Evolutionary conservation across 805 yeast species (phyloP), one percentile per base, ranked within the genome.

Genomic region (Kuraishia hungarica): DNA sequence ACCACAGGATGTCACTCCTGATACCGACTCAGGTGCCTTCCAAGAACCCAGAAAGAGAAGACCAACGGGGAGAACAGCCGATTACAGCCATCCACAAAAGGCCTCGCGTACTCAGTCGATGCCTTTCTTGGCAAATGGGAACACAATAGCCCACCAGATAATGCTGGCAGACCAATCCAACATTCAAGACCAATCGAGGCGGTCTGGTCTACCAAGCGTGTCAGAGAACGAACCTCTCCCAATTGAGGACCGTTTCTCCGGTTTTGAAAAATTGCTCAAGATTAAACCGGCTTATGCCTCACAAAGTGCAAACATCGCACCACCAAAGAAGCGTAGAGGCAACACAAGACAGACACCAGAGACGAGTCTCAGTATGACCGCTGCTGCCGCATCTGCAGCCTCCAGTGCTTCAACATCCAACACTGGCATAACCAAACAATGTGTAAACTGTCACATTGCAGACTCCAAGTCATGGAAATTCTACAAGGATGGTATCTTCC

Each of bases 101-200:
- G 73, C 73, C 11, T 61, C 71, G 17, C 57, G 73, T 55, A 69
- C 73, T 2, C 73, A 70, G 51, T 70, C 73, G 19, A 58, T 70
- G 39, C 72, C 73, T 2, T 68, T 67, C 28, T 54, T 67, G 24
- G 60, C 28, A 11, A 51, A 28, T 23, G 65, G 64, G 51, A 64
- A 69, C 56, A 62, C 70, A 7, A 57, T 67, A 2, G 70, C 71
- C 17, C 69, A 68, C 53, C 60, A 64, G 22, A 68, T 69, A 21
- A 61, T 68, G 58, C 50, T 64, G 26, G 61, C 72, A 8, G 72
- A 69, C 55, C 58, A 62, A 58, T 60, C 59, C 17, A 54, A 56
- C n/a, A 28, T 52, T 19, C 43, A 35, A 8, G 72, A 69, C 55
- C 58, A 61, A 57, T 60, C 58, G n/a, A 54, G 55, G n/a, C 24